These are phyloP conservation scores for Tricholoma hemisulphureum DNA, from an alignment of 768 basidiomycete species.

Conservation along the genomic window DNA sequence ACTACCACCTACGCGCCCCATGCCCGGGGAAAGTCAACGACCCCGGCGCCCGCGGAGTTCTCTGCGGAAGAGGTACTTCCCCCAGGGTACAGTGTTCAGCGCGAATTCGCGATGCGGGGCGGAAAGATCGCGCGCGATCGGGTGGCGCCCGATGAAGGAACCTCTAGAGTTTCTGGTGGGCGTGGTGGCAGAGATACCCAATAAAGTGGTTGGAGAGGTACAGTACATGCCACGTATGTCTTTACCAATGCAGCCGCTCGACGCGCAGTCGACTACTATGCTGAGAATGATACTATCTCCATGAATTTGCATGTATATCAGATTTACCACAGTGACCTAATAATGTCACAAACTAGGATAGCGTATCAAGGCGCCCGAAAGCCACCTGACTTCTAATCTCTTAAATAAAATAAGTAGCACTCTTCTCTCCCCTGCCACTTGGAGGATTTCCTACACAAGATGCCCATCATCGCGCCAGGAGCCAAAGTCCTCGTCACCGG, in stretches of 20 bases:
- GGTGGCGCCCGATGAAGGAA: constrained; percentile 49
- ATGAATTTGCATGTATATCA: not conserved
- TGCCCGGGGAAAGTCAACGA: constrained; percentile 32
- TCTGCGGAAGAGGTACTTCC: constrained; percentile 44
- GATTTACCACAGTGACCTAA: not conserved
- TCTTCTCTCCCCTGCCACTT: not conserved
- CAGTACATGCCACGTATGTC: not conserved
- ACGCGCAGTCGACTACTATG: not conserved
- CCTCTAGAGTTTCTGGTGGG: constrained; percentile 48
- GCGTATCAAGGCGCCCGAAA: too few species aligned
- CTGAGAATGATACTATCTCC: not conserved
- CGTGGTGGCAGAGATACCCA: constrained; percentile 41
- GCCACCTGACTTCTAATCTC: too few species aligned
- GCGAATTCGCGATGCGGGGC: constrained; percentile 43
- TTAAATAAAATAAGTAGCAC: not conserved
- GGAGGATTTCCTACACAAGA: not conserved
- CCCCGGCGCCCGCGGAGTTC: constrained; percentile 43
- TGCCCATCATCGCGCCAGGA: constrained; percentile 1
- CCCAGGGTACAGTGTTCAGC: constrained; percentile 32
- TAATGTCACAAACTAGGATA: too few species aligned
- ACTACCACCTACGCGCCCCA: constrained; percentile 35
- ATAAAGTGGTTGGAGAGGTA: not conserved
- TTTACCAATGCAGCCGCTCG: not conserved
- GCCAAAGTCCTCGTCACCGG: constrained; percentile 49
- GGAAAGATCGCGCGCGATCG: constrained; percentile 38